A percentile compares a stretch with the other conserved stretches of the same genome.
phyloP scores from a whole-genome alignment of 305 asterid species.

The Solanum chacoense region DNA sequence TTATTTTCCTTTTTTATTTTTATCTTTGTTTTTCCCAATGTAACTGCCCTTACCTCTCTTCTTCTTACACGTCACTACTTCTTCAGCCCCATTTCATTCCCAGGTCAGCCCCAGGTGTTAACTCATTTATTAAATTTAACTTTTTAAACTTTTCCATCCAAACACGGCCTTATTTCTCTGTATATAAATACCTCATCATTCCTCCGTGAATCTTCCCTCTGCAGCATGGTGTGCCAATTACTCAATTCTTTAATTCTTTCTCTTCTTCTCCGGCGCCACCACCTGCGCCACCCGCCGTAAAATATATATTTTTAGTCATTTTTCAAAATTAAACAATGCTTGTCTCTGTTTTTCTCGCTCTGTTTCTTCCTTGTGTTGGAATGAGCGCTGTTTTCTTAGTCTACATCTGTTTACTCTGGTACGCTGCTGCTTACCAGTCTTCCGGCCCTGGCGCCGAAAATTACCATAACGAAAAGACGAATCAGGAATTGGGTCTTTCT shows the following conservation, averaged over 20 bases:
- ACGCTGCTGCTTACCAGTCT: slow-evolving; percentile 25
- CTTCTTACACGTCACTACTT: not conserved
- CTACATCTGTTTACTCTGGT: slow-evolving; percentile 63
- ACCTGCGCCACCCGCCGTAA: slow-evolving; percentile 1
- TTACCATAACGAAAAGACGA: not conserved
- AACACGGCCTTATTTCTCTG: not conserved
- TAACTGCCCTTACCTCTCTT: not conserved
- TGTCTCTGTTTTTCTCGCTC: slow-evolving; percentile 60
- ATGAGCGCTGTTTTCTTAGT: slow-evolving; percentile 71
- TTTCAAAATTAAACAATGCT: slow-evolving; percentile 23
- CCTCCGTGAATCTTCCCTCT: not conserved
- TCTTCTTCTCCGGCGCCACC: not conserved
- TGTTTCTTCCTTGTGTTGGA: slow-evolving; percentile 79
- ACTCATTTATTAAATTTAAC: not conserved
- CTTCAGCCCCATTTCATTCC: not conserved
- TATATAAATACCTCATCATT: slow-evolving; percentile 3
- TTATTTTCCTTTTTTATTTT: too few relatives aligned
- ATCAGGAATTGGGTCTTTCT: slow-evolving; percentile 30
- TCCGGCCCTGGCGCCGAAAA: not conserved
- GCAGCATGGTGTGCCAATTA: slow-evolving; percentile 1
- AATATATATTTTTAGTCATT: not conserved
- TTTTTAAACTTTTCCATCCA: not conserved
- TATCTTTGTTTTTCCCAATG: not conserved
- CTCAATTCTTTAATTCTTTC: not conserved
- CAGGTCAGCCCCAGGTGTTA: not conserved